Conservation (phyloP, 176 grass and related monocot genomes). For the Poa annua region DNA sequence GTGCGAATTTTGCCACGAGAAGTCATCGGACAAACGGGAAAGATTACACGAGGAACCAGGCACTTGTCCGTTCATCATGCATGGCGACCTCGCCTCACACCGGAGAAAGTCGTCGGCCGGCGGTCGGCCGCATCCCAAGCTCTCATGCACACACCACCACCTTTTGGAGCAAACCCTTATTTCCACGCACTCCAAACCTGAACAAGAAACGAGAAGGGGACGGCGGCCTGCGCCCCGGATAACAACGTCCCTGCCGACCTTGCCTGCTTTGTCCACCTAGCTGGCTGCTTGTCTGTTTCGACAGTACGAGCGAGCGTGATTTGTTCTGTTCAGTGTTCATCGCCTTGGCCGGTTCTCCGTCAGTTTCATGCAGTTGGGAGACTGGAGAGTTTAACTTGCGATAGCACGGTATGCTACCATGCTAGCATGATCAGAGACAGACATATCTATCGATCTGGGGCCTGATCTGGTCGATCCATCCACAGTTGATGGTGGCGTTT, state of each 20-base stretch:
- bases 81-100: background rate
- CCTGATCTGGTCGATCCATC: background rate
- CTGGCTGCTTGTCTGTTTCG: background rate
- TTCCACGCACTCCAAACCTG: background rate
- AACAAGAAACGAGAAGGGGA: background rate
- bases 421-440: background rate
- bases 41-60: background rate
- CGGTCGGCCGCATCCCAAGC: background rate
- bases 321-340: background rate
- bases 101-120: background rate
- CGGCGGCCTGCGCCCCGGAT: background rate
- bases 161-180: background rate
- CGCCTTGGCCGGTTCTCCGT: background rate
- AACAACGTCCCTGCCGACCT: background rate
- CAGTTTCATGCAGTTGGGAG: background rate
- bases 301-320: background rate
- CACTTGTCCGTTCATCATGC: background rate
- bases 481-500: background rate
- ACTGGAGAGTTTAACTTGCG: background rate
- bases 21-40: background rate
- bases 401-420: background rate
- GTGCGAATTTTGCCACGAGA: background rate
- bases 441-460: background rate
- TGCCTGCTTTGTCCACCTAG: background rate
- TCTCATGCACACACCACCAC: background rate